These are phyloP conservation scores for Sugiyamaella valdiviana DNA, from an alignment of 805 yeast genomes.

Conservation along the genomic window DNA sequence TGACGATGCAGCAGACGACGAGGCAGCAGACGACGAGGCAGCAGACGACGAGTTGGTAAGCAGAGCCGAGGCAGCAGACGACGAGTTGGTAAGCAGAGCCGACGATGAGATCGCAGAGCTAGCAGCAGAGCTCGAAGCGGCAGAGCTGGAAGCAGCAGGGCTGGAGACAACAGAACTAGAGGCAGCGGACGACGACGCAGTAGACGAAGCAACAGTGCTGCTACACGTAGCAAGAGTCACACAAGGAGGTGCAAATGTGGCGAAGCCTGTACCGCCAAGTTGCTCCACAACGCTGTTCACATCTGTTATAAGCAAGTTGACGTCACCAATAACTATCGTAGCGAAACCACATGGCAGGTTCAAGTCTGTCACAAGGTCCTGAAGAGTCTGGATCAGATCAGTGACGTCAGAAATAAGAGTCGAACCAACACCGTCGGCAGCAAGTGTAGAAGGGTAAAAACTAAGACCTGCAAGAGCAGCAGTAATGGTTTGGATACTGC, in stretches of 20 bases:
- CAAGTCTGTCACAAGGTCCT: neutral
- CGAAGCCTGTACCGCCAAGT: neutral
- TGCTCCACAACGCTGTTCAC: neutral
- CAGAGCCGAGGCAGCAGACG: no score
- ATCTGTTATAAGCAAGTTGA: neutral
- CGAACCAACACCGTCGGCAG: neutral
- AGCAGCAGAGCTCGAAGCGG: no score
- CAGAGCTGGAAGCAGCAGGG: no score
- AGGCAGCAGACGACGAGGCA: neutral
- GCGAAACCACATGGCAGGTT: slow-evolving; percentile 3
- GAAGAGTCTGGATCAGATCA: neutral
- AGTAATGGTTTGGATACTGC: neutral
- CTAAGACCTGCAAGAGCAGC: neutral
- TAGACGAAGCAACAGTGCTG: neutral
- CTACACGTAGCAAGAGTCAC: neutral
- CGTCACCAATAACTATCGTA: neutral
- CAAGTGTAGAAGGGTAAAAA: neutral
- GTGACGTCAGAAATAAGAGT: neutral
- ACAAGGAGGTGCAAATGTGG: neutral
- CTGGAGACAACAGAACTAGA: no score
- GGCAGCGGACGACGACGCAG: no score
- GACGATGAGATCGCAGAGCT: no score
- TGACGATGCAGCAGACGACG: neutral
- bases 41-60: slow-evolving; percentile 2
- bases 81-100: no score